Evolutionary conservation across 2,329 filamentous ascomycete species (phyloP), one percentile per base, ranked within the genome.

Genomic region (Periconia sp.): DNA sequence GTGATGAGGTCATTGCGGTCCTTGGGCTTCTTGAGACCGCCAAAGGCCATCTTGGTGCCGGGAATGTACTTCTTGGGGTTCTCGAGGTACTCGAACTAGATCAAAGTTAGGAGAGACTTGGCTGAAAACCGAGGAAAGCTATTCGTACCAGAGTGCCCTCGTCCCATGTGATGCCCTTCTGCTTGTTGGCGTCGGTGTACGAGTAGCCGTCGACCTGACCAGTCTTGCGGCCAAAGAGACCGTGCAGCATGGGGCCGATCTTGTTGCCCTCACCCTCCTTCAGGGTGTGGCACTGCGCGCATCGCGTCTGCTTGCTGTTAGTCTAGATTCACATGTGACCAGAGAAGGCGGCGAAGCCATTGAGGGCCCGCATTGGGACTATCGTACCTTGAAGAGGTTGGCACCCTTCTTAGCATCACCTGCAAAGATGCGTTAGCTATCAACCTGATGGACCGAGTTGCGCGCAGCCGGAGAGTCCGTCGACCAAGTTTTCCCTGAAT

Each of bases 51-150:
- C 90, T 97, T 99, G 81, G 94, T 99, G 65, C 94, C 94, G 64
- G 94, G 94, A 59, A 99, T 96, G 86, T 92, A 99, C 85, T 97
- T 97, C 88, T 99, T 99, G 80, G 94, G 94, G 88, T 97, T 97
- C 85, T 99, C 94, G 70, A 99, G 92, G 86, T 99, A 99, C 61
- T 86, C 83, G 79, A 96, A 97, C 89, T 92, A 65, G 35, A 22
- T 10, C 35, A 23, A n/a, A 28, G 42, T 57, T 61, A 63, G 58
- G 36, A 15, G 17, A 9, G 5, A 29, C 18, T 3, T 12, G 11
- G 11, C 5, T 8, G 8, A 5, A 11, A 5, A 4, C 3, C n/a
- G 10, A 11, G 6, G 10, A 12, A n/a, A 15, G 32, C 15, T 8
- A 18, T 30, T 30, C 83, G 46, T 83, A 92, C 88, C 66, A 99